Evolutionary conservation across 192 early-diverging fungal genomes (phyloP).

Genomic region (Phlyctochytrium arcticum): DNA sequence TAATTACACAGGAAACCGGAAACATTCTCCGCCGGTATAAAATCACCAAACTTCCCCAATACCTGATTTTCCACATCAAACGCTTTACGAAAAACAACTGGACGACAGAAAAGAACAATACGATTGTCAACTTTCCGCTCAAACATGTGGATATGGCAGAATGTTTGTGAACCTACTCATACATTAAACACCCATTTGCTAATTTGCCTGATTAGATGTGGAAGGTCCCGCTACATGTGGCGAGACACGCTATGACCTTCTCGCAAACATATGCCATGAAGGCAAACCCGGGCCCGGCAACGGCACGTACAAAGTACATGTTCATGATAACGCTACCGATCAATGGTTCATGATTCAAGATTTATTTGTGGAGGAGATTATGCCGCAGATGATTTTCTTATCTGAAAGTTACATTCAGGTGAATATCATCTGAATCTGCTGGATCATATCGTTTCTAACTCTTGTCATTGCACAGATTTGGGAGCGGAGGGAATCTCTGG

Average conservation of each 20-base stretch:
- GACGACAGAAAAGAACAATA: constrained; percentile 87
- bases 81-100: constrained; percentile 85
- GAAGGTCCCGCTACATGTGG: constrained; percentile 38
- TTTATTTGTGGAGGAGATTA: constrained; percentile 84
- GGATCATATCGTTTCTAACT: no score
- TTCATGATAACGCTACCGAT: constrained; percentile 69
- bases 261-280: constrained; percentile 90
- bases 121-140: constrained; percentile 93
- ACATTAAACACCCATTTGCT: not conserved
- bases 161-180: constrained; percentile 50
- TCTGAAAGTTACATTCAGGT: constrained; percentile 92
- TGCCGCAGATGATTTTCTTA: constrained; percentile 92
- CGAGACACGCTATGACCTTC: constrained; percentile 69
- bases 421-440: no score
- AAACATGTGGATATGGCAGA: constrained; percentile 79
- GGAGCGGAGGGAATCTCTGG: not conserved
- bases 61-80: constrained; percentile 87
- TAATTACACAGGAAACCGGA: not conserved
- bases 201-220: constrained; percentile 33
- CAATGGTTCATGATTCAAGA: constrained; percentile 97
- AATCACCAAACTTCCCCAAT: constrained; percentile 72
- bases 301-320: constrained; percentile 78
- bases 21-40: constrained; percentile 62
- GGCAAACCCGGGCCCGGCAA: constrained; percentile 65
- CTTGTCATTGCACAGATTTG: not conserved